phyloP scores from a whole-genome alignment of 73 alveolate genomes.

The Tetrahymena elliotti region DNA sequence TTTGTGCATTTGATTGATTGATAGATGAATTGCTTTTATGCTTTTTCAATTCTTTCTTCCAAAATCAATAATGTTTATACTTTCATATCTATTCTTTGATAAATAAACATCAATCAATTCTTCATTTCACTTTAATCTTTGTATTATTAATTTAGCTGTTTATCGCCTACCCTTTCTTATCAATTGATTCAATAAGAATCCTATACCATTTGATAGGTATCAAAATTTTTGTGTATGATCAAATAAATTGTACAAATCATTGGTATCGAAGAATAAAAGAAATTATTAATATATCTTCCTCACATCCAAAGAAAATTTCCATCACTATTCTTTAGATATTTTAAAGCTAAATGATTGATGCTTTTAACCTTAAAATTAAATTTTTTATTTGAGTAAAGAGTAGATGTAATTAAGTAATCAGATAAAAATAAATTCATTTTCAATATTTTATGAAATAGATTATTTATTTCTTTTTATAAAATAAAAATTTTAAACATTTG shows the following conservation, averaged over 20 bases:
- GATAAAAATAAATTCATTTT: too few species aligned
- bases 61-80: neutral
- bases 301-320: neutral
- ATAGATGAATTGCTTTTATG: neutral
- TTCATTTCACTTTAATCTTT: neutral
- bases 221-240: neutral
- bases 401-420: too few species aligned
- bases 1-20: too few species aligned
- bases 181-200: too few species aligned
- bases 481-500: neutral
- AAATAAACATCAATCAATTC: neutral
- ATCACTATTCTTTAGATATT: neutral
- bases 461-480: too few species aligned
- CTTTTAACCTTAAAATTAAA: too few species aligned
- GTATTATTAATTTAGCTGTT: neutral
- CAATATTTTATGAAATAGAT: neutral
- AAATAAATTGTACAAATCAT: neutral
- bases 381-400: too few species aligned
- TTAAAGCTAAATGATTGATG: neutral
- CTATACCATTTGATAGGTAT: neutral
- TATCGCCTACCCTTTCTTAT: neutral
- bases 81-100: neutral
- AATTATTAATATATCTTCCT: neutral
- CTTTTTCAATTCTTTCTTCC: neutral
- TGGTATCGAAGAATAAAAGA: neutral